Base-by-base conservation (phyloP, 768 basidiomycete species). In the Rubroboletus satanas region DNA sequence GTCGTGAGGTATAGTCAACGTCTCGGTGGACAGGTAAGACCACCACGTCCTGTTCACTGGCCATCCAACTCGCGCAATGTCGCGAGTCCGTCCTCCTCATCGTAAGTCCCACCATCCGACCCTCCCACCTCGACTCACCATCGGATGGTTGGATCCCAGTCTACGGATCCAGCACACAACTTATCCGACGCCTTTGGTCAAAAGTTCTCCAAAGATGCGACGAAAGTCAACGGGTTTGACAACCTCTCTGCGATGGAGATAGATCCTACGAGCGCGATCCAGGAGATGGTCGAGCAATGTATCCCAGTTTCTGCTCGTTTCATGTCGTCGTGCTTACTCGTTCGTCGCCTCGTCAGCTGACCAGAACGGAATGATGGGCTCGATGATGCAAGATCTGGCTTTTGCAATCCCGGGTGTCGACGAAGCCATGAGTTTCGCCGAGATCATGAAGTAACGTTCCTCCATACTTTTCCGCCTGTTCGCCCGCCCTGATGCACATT, bases 231-330 rank as follows among this genome's bases (percentile, higher is more conserved):
- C 66, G 97, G 97, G 9, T 98, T 98, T 64, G 85, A 90, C 56
- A 99, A 99, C 75, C 82, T 99, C 42, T 96, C 73, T 67, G 97
- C 97, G 4, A 99, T 99, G 97, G 97, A 99, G 74, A 99, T 99
- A 70, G 97, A 99, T 74, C 97, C 97, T 8, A 96, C 91, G 45
- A 93, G 93, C 64, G 87, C 93, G 28, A 90, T 99, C 60, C 96
- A 98, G 73, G 96, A 98, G 75, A 98, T 99, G 96, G 90, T 98
- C 35, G 97, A 99, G 65, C 87, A 90, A 67, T 95, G 95, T 97
- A 64, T 49, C 83, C 7, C 0, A 71, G 15, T 49, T 36, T 45
- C 6, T 28, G 21, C 31, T 23, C n/a, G 26, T 31, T 3, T 21
- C 26, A 2, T 21, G 32, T 33, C 29, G 21, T 52, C 12, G 38